Conservation (phyloP, 1,139 yeast species). For the Pichiaceae sp. region DNA sequence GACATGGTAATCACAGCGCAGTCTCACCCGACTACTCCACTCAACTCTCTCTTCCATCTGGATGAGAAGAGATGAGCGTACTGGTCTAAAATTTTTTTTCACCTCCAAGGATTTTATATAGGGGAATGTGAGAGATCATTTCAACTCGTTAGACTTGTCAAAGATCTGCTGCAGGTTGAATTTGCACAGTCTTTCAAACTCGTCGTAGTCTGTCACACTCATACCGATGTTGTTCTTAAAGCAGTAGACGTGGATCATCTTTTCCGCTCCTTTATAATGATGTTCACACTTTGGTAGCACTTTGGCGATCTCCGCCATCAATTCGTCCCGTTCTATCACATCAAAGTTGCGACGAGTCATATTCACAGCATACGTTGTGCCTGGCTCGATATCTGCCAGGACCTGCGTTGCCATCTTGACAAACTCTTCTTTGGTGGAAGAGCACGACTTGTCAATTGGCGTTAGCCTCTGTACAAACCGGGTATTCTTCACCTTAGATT, state of each 20-base stretch:
- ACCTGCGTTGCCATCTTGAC: conserved; percentile 38
- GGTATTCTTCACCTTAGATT: conserved; percentile 45
- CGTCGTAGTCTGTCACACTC: conserved; percentile 55
- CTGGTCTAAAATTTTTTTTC: neutral
- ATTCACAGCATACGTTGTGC: conserved; percentile 66
- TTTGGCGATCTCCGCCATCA: conserved; percentile 67
- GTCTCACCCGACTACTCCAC: neutral
- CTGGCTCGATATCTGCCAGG: conserved; percentile 10
- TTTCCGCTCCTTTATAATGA: conserved; percentile 73
- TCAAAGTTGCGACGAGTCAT: conserved; percentile 74
- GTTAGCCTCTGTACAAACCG: conserved; percentile 72
- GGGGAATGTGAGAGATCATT: too few species aligned
- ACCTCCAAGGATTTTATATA: neutral
- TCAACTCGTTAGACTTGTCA: conserved; percentile 27
- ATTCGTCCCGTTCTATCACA: conserved; percentile 56
- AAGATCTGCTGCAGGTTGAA: conserved; percentile 59
- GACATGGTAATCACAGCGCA: conserved; percentile 54
- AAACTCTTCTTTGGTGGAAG: conserved; percentile 64
- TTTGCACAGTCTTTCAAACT: conserved; percentile 46
- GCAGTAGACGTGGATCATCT: conserved; percentile 75
- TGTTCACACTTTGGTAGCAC: conserved; percentile 56
- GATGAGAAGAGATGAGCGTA: neutral
- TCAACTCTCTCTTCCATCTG: neutral
- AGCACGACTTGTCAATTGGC: conserved; percentile 71
- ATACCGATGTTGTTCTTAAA: conserved; percentile 78